Conservation (phyloP, 208 protist species). For the Crithidia thermophila region DNA sequence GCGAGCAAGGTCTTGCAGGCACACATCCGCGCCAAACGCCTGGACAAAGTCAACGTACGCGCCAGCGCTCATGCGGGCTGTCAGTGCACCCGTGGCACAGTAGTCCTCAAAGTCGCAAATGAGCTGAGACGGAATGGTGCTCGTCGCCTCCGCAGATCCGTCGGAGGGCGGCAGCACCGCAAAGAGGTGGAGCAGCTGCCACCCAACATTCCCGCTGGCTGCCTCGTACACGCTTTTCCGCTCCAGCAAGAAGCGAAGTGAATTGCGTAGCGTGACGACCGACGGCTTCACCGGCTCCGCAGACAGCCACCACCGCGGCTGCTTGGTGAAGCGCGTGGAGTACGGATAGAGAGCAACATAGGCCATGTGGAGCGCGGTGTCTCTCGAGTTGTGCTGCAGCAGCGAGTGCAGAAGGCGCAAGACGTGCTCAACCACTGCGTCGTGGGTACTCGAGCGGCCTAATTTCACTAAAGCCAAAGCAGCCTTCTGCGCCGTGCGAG, state of each 20-base stretch:
- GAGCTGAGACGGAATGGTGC: background rate
- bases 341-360: conserved; percentile 54
- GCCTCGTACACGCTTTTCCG: background rate
- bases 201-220: conserved; percentile 22
- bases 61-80: conserved; percentile 2
- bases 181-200: conserved; percentile 35
- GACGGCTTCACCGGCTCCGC: conserved; percentile 1
- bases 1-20: background rate
- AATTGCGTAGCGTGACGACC: conserved; percentile 2
- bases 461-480: conserved; percentile 62
- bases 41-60: conserved; percentile 27
- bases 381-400: conserved; percentile 9
- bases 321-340: conserved; percentile 14
- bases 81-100: background rate
- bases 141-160: too few relatives aligned
- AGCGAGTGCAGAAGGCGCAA: conserved; percentile 35
- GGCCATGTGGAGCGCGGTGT: conserved; percentile 46
- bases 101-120: conserved; percentile 8
- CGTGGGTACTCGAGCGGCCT: conserved; percentile 12
- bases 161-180: conserved; percentile 10
- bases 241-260: conserved; percentile 8
- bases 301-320: conserved; percentile 14
- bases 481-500: conserved; percentile 59
- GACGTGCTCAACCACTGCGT: conserved; percentile 32
- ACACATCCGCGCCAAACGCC: conserved; percentile 6